These are phyloP conservation scores for Puya raimondii DNA, from an alignment of 176 grass and related monocot genomes.

Conservation along the genomic window DNA sequence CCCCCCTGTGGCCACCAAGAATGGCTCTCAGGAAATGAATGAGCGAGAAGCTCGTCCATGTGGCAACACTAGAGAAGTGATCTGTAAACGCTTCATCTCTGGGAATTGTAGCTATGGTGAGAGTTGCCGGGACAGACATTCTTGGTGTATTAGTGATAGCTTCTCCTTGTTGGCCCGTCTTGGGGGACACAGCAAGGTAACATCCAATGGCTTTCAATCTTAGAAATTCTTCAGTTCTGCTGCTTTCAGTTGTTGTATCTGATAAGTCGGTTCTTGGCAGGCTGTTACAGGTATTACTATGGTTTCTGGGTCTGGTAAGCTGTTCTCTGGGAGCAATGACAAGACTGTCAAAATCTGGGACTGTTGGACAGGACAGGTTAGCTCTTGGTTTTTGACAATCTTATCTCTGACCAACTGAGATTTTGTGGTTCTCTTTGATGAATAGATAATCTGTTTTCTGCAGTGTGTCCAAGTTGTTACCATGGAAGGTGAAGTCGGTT, in stretches of 20 bases:
- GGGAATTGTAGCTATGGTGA: not conserved
- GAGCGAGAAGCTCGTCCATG: not conserved
- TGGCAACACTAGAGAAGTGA: not conserved
- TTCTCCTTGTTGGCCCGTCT: not conserved
- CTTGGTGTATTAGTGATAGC: not conserved
- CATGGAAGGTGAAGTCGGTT: slow-evolving; percentile 19
- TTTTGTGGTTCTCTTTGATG: not conserved
- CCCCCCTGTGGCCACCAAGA: not conserved
- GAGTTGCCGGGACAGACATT: not conserved
- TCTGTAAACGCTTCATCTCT: not conserved
- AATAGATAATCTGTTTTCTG: not conserved
- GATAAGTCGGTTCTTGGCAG: not conserved
- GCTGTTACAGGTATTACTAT: slow-evolving; percentile 20
- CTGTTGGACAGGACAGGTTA: slow-evolving; percentile 10
- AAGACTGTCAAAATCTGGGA: slow-evolving; percentile 20
- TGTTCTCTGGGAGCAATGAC: slow-evolving; percentile 23
- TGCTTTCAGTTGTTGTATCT: not conserved
- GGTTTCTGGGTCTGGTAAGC: slow-evolving; percentile 2
- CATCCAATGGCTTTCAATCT: not conserved
- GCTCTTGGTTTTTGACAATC: not conserved
- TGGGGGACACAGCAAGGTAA: not conserved
- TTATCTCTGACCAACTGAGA: not conserved
- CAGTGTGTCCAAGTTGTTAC: slow-evolving; percentile 14
- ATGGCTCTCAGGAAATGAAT: not conserved
- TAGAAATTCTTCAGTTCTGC: not conserved